Evolutionary conservation across 2,329 filamentous ascomycete genomes (phyloP), one percentile per base, ranked within the genome.

Genomic region (Aspergillus pseudoglaucus): DNA sequence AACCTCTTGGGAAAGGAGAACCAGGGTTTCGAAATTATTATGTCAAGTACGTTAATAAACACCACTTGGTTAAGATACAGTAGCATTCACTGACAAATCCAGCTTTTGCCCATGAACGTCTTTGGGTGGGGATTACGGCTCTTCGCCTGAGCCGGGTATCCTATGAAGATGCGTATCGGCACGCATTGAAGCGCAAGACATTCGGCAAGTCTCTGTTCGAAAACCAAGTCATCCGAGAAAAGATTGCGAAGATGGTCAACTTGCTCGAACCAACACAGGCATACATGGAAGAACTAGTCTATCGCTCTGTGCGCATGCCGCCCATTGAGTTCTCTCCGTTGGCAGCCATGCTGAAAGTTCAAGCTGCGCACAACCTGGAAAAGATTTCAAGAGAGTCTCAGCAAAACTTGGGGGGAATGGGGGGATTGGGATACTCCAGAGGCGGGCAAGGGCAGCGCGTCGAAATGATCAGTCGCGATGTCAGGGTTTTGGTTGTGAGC

Each of bases 21-120:
- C 73, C 85, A 89, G 70, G 87, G 87, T 8, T 88, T 90, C 59
- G 78, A 83, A 53, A 85, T 90, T 30, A 87, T 90, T 59, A 74
- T 90, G 58, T 80, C 51, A 15, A 55, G 53, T 40, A 40, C 17
- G 8, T 40, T 9, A 10, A 18, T 40, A 22, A 39, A 40, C 8
- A 7, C 14, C 33, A 37, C 15, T 6, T 23, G 22, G 7, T 23
- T 37, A 14, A 37, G 33, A 14, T 14, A 37, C 10, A 17, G 14
- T 37, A 37, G 15, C 33, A 8, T 7, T n/a, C 30, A 33, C 14
- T 33, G 9, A 33, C 14, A 12, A 10, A 15, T 43, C n/a, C 23
- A 51, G 51, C 51, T 8, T 53, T 51, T 27, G 41, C 51, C 6
- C 48, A 53, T 18, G 48, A 47, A 17, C 51, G 51, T 6, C 30